Conservation (phyloP, 208 protist genomes). For the Borovskyia barvae region DNA sequence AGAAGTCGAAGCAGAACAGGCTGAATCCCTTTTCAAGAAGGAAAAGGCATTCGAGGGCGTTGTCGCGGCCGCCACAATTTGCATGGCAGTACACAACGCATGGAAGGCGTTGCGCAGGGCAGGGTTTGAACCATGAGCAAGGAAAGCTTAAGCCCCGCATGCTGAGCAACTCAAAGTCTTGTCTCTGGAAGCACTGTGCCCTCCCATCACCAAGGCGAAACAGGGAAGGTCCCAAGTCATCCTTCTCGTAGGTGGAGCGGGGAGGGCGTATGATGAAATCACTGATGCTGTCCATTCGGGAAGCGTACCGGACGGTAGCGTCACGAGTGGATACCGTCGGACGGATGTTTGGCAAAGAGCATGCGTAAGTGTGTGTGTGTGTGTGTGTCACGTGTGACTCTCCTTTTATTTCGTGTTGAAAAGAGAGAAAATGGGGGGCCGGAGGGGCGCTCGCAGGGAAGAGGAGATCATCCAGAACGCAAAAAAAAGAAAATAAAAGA, state of each 20-base stretch:
- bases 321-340: no score
- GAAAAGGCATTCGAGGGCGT: conserved; percentile 77
- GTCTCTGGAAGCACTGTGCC: conserved; percentile 42
- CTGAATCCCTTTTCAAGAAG: conserved; percentile 86
- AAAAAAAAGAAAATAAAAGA: conserved; percentile 11
- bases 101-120: conserved; percentile 32
- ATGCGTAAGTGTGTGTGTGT: conserved; percentile 3
- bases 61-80: conserved; percentile 84
- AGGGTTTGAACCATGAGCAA: conserved; percentile 83
- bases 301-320: no score
- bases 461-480: conserved; percentile 6
- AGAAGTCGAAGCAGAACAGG: conserved; percentile 93
- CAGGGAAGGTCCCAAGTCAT: conserved; percentile 55
- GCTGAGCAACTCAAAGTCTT: conserved; percentile 79
- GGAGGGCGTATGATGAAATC: conserved; percentile 89
- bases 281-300: conserved; percentile 72
- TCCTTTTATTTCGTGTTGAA: no score
- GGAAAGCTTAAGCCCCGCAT: conserved; percentile 76
- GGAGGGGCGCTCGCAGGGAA: no score
- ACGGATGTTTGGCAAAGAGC: conserved; percentile 19
- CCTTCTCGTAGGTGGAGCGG: conserved; percentile 49
- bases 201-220: conserved; percentile 57
- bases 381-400: background rate
- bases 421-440: no score
- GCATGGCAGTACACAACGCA: conserved; percentile 93